Evolutionary conservation across 371 early-diverging fungal species (phyloP).

Genomic region (Apophysomyces elegans): DNA sequence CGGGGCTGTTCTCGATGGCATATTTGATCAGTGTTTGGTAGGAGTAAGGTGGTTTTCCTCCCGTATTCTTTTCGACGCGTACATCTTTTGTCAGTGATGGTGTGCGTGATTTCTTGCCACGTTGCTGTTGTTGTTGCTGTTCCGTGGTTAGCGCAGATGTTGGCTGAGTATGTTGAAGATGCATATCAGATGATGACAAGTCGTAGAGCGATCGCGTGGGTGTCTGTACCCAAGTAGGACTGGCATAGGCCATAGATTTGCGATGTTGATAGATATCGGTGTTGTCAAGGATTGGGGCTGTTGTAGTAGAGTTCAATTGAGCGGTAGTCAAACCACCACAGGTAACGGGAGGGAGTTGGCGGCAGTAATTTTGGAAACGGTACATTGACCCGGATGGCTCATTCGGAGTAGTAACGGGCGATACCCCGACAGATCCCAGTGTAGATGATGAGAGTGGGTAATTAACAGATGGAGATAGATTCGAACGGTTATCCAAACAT

Average conservation of each 20-base stretch:
- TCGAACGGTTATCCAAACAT: constrained; percentile 14
- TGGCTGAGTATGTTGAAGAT: constrained; percentile 10
- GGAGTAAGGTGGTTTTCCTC: constrained; percentile 78
- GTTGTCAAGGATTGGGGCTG: constrained; percentile 1
- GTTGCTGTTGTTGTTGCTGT: constrained; percentile 5
- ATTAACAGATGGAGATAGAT: background rate
- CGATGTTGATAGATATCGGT: constrained; percentile 11
- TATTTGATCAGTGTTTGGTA: constrained; percentile 88
- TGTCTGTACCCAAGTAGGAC: constrained; percentile 7
- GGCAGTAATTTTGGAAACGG: constrained; percentile 17
- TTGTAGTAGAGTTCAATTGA: constrained; percentile 61
- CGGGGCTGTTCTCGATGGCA: constrained; percentile 77
- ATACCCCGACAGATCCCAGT: constrained; percentile 1
- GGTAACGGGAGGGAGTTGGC: constrained; percentile 27
- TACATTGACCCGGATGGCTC: constrained; percentile 6
- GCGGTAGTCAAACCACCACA: constrained; percentile 68
- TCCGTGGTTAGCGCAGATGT: background rate
- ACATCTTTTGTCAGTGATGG: constrained; percentile 12
- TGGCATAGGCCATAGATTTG: constrained; percentile 7
- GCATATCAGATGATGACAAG: constrained; percentile 9
- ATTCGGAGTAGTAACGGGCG: background rate
- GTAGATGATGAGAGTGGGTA: background rate
- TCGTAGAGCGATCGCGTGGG: background rate
- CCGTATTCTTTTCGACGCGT: constrained; percentile 2
- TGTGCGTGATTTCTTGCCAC: constrained; percentile 4